A percentile compares a stretch with the other conserved stretches of the same genome.
Evolutionary conservation across 371 early-diverging fungal species (phyloP).

Genomic region (Mortierella sp.): DNA sequence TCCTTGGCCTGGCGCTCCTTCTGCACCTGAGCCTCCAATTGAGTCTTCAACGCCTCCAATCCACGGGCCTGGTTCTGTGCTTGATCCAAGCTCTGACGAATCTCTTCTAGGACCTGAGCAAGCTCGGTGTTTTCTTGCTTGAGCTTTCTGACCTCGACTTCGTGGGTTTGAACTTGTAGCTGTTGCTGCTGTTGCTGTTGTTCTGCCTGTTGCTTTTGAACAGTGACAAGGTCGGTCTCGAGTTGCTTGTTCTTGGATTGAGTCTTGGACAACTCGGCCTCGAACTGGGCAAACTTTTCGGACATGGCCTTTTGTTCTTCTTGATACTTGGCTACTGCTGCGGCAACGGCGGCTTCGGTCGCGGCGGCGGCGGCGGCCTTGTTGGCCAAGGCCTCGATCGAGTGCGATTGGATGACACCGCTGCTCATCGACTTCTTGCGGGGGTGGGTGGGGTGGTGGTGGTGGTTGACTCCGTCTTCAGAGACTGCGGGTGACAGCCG

Average conservation of each 20-base stretch:
- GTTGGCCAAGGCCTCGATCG: slow-evolving; percentile 26
- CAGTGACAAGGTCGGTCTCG: slow-evolving; percentile 26
- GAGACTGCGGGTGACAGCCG: slow-evolving; percentile 16
- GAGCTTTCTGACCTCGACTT: slow-evolving; percentile 32
- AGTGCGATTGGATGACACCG: slow-evolving; percentile 17
- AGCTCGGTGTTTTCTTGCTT: slow-evolving; percentile 47
- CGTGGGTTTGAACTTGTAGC: slow-evolving; percentile 12
- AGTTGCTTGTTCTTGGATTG: slow-evolving; percentile 40
- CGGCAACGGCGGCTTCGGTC: slow-evolving; percentile 46
- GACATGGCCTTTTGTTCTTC: slow-evolving; percentile 35
- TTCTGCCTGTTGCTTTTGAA: slow-evolving; percentile 8
- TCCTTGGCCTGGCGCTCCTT: slow-evolving; percentile 53
- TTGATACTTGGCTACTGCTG: slow-evolving; percentile 34
- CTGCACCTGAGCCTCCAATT: slow-evolving; percentile 48
- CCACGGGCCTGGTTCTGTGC: slow-evolving; percentile 42
- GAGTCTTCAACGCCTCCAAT: slow-evolving; percentile 38
- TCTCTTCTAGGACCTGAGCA: slow-evolving; percentile 38
- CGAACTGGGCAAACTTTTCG: slow-evolving; percentile 25
- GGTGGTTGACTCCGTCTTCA: slow-evolving; percentile 10
- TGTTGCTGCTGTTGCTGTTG: slow-evolving; percentile 1
- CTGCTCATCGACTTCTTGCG: slow-evolving; percentile 33
- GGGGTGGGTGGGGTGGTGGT: neutral
- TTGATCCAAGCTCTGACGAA: slow-evolving; percentile 42
- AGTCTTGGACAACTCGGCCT: slow-evolving; percentile 24
- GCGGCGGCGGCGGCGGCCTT: slow-evolving; percentile 39